Evolutionary conservation across 768 basidiomycete genomes (phyloP).

Genomic region (Kwoniella sp.): DNA sequence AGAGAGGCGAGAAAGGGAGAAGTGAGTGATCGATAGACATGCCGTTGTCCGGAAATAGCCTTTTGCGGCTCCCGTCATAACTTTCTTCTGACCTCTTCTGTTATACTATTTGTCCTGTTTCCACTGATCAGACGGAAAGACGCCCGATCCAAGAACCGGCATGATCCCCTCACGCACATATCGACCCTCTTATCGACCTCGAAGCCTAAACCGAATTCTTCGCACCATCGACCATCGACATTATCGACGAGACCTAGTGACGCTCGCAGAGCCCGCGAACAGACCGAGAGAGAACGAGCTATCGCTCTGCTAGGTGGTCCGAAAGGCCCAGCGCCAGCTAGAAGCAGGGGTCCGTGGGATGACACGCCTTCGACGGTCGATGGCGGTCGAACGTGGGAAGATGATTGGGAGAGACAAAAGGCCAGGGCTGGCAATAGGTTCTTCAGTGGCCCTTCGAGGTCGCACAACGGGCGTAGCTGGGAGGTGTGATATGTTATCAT

Average conservation of each 20-base stretch:
- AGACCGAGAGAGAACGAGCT: conserved; percentile 48
- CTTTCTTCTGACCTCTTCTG: no score
- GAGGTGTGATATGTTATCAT: conserved; percentile 16
- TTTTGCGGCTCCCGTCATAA: no score
- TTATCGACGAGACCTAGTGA: conserved; percentile 20
- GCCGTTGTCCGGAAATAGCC: no score
- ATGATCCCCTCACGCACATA: conserved; percentile 52
- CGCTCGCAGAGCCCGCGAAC: conserved; percentile 35
- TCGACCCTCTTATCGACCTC: conserved; percentile 36
- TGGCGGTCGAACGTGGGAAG: conserved; percentile 34
- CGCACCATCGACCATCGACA: not conserved
- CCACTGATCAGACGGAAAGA: conserved; percentile 49
- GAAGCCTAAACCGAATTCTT: conserved; percentile 15
- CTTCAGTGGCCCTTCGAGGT: conserved; percentile 19
- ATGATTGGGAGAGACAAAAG: conserved; percentile 48
- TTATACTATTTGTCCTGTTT: not conserved
- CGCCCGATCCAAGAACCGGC: conserved; percentile 37
- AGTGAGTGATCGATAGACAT: conserved; percentile 7
- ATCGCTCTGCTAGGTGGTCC: conserved; percentile 44
- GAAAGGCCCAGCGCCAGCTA: conserved; percentile 15
- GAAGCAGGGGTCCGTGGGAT: conserved; percentile 30
- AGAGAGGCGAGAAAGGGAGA: conserved; percentile 36
- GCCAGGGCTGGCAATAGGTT: conserved; percentile 42
- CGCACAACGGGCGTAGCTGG: conserved; percentile 22
- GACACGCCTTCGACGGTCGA: conserved; percentile 42